Conservation (phyloP, 179 eudicot species). For the Actinidia chinensis region DNA sequence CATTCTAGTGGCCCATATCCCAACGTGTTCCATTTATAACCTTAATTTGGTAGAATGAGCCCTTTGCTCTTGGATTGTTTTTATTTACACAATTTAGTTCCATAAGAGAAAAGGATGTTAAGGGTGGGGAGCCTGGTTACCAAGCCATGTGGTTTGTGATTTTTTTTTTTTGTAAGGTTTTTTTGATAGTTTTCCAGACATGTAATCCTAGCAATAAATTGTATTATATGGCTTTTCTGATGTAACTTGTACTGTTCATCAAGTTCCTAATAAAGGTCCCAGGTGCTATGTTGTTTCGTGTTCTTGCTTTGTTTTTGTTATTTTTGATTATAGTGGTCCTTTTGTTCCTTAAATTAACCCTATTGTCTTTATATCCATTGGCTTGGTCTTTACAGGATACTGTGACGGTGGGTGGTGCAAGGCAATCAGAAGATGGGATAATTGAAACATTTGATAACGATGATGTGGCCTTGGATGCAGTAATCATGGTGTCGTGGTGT, state of each 20-base stretch:
- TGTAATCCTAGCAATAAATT: no score
- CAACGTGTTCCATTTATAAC: no score
- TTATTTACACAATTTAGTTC: no score
- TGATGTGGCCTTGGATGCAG: constrained; percentile 49
- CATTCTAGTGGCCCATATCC: no score
- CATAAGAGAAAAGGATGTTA: no score
- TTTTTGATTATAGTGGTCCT: neutral
- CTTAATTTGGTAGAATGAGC: no score
- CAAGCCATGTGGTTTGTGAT: neutral
- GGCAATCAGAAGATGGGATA: constrained; percentile 43
- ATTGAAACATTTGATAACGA: constrained; percentile 46
- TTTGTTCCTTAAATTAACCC: neutral
- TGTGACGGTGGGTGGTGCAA: constrained; percentile 32
- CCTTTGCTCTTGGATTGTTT: no score
- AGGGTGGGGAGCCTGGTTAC: no score
- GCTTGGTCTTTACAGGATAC: constrained; percentile 40
- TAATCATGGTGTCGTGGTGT: constrained; percentile 47
- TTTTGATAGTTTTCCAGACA: no score
- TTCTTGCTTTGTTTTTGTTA: neutral
- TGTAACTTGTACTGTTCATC: neutral
- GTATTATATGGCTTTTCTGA: neutral
- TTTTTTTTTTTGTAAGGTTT: no score
- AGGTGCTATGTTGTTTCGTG: no score
- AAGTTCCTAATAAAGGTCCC: no score
- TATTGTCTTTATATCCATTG: neutral